Evolutionary conservation across 495 filamentous ascomycete species (phyloP).

Genomic region (Penicillium alfredii): DNA sequence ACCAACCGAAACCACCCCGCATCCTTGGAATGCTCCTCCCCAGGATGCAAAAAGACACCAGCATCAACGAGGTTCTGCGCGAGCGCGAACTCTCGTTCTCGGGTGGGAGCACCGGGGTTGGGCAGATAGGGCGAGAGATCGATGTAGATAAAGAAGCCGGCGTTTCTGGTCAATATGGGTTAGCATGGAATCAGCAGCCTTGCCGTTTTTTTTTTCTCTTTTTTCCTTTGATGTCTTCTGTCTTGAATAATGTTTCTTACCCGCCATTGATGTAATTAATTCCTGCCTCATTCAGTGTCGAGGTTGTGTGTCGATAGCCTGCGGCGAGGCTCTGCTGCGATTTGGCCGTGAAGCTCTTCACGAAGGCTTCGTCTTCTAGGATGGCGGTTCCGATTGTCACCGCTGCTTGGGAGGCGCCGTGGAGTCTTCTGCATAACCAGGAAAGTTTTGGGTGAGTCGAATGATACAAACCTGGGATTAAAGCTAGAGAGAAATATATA

Average conservation of each 20-base stretch:
- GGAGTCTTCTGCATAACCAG: slow-evolving; percentile 32
- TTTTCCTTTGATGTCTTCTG: too few relatives aligned
- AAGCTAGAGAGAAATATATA: not conserved
- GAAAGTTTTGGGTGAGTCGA: too few relatives aligned
- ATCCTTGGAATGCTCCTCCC: slow-evolving; percentile 34
- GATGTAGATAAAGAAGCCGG: slow-evolving; percentile 48
- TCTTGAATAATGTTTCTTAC: slow-evolving; percentile 19
- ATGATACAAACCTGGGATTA: too few relatives aligned
- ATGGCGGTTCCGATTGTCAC: slow-evolving; percentile 33
- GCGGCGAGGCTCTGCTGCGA: slow-evolving; percentile 20
- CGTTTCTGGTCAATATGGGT: too few relatives aligned
- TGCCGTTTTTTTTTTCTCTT: too few relatives aligned
- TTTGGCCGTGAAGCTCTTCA: slow-evolving; percentile 23
- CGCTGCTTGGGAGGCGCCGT: slow-evolving; percentile 28
- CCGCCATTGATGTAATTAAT: slow-evolving; percentile 29
- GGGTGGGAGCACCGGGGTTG: not conserved
- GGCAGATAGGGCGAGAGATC: slow-evolving; percentile 38
- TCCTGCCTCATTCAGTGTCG: slow-evolving; percentile 20
- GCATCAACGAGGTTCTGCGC: slow-evolving; percentile 34
- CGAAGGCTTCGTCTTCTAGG: slow-evolving; percentile 31
- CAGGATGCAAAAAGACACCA: slow-evolving; percentile 40
- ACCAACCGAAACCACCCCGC: slow-evolving; percentile 47
- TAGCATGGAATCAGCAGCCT: too few relatives aligned
- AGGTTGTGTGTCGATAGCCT: slow-evolving; percentile 21
- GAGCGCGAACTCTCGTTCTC: slow-evolving; percentile 28